These are phyloP conservation scores for Cordyceps cateniannulata DNA, from an alignment of 2,329 filamentous ascomycete species.

Conservation along the genomic window DNA sequence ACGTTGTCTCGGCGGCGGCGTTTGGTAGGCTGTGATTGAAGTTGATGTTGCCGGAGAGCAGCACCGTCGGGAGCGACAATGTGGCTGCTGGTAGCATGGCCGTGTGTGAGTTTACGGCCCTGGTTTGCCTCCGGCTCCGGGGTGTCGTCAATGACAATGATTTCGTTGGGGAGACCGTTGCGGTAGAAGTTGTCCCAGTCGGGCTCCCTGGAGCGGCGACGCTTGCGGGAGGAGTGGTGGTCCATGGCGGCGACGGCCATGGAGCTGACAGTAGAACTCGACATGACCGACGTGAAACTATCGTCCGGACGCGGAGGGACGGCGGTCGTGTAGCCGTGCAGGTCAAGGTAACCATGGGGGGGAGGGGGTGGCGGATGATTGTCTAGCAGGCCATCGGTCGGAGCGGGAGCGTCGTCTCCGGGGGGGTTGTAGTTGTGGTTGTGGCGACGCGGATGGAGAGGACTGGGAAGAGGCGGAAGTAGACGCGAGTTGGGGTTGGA, in stretches of 20 bases:
- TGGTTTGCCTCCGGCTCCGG: conserved; percentile 48
- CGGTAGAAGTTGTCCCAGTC: conserved; percentile 79
- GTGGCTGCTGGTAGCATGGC: conserved; percentile 25
- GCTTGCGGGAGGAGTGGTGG: conserved; percentile 36
- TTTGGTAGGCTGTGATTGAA: conserved; percentile 55
- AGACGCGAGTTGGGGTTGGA: conserved; percentile 18
- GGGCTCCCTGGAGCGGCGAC: conserved; percentile 55
- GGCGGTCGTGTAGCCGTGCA: background rate
- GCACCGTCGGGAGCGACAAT: conserved; percentile 20
- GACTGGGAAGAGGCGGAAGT: conserved; percentile 12
- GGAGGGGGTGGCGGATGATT: conserved; percentile 26
- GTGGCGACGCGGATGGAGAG: conserved; percentile 22
- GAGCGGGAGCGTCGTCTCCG: conserved; percentile 21
- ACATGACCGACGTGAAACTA: conserved; percentile 14
- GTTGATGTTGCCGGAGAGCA: conserved; percentile 23
- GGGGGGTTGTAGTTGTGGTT: conserved; percentile 13
- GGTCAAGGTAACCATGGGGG: conserved; percentile 20
- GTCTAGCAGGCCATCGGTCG: conserved; percentile 27
- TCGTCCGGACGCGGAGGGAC: background rate
- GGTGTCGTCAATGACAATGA: conserved; percentile 77
- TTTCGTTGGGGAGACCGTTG: conserved; percentile 75
- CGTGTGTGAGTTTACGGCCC: conserved; percentile 32
- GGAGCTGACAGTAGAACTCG: conserved; percentile 18
- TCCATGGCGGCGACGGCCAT: conserved; percentile 17
- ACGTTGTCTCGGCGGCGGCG: conserved; percentile 60